A percentile compares a stretch with the other conserved stretches of the same genome.
Conservation (phyloP, 139 green algal genomes). For the Edaphochlamys debaryana region DNA sequence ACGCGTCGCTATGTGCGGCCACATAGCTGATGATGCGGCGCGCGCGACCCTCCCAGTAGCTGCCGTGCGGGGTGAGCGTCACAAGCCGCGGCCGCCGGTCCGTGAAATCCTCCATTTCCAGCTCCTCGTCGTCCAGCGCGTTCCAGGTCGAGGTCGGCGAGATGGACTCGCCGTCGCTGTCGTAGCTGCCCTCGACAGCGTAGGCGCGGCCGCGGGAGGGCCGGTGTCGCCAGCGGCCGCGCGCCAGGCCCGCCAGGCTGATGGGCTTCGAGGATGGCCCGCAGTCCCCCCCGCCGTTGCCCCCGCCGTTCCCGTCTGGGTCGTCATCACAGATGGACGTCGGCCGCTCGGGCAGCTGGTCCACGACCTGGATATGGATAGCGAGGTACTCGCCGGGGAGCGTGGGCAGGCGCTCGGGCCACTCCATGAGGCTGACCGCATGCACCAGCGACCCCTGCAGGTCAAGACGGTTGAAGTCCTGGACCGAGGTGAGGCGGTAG, state of each 20-base stretch:
- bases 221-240: neutral
- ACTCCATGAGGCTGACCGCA: constrained; percentile 73
- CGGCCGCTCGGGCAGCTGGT: neutral
- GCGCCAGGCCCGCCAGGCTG: neutral
- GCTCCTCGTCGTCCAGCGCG: constrained; percentile 10
- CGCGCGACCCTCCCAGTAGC: constrained; percentile 26
- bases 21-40: constrained; percentile 32
- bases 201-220: neutral
- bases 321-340: too few relatives aligned
- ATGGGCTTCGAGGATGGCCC: too few relatives aligned
- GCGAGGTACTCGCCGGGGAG: constrained; percentile 51
- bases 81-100: constrained; percentile 19
- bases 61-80: constrained; percentile 14
- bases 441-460: constrained; percentile 49
- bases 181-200: constrained; percentile 10
- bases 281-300: neutral
- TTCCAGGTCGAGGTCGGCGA: neutral
- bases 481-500: constrained; percentile 67
- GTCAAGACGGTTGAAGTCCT: constrained; percentile 60
- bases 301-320: neutral
- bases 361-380: constrained; percentile 53
- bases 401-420: constrained; percentile 63
- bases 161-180: constrained; percentile 5
- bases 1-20: constrained; percentile 23
- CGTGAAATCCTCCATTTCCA: constrained; percentile 1